These are phyloP conservation scores for Aechmea fasciata DNA, from an alignment of 176 grass and related monocot species.

Conservation along the genomic window DNA sequence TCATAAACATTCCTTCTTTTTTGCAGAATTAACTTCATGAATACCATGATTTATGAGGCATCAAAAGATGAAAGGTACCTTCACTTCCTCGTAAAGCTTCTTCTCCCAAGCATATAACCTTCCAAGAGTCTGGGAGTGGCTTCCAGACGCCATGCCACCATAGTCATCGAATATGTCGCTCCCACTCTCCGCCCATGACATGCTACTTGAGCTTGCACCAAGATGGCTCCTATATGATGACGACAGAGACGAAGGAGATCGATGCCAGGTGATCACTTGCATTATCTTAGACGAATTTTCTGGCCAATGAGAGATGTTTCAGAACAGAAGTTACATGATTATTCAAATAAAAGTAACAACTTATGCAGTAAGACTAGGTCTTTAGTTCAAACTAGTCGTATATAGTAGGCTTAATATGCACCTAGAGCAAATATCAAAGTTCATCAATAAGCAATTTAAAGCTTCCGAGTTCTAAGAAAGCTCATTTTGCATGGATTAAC, in stretches of 20 bases:
- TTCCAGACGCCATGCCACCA: slow-evolving; percentile 77
- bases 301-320: slow-evolving; percentile 27
- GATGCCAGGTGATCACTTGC: slow-evolving; percentile 80
- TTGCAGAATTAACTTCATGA: neutral
- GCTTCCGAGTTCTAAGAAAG: neutral
- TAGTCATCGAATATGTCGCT: slow-evolving; percentile 66
- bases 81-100: slow-evolving; percentile 95
- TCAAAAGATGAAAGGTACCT: slow-evolving; percentile 35
- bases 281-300: slow-evolving; percentile 87
- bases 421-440: neutral
- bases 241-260: slow-evolving; percentile 70
- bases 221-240: slow-evolving; percentile 39
- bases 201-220: slow-evolving; percentile 54
- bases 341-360: slow-evolving; percentile 19
- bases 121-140: slow-evolving; percentile 80
- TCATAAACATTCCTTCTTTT: neutral
- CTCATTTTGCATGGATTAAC: neutral
- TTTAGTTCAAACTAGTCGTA: neutral
- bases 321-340: slow-evolving; percentile 28
- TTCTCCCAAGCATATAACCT: slow-evolving; percentile 94
- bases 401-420: neutral
- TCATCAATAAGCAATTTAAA: neutral
- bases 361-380: neutral
- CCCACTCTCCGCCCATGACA: slow-evolving; percentile 67
- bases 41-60: neutral